Base-by-base conservation (phyloP, 140 eudicot genomes). In the Flaveria floridana region DNA sequence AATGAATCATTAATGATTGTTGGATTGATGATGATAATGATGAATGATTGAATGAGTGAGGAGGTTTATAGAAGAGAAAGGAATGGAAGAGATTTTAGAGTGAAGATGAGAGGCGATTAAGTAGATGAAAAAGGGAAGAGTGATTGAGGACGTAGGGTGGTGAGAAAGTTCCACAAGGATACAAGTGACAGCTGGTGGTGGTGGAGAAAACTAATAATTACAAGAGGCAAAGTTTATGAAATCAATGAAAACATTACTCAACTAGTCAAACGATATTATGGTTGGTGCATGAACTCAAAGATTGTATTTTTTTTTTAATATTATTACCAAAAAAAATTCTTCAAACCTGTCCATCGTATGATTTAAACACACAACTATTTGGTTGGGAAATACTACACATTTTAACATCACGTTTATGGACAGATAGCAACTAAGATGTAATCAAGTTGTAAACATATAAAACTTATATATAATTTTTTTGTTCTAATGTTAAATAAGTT, bases 91-190 rank as follows among this genome's bases (percentile, higher is more conserved):
- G 80, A 41, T 74, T 73, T 75, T 50, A 34, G 19, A 16, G 68
- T 34, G n/a, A 13, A 63, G 66, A 63, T 51, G 70, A 28, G 48
- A 72, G 80, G 10, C 59, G 84, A 80, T 46, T 80, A 74, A n/a
- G 68, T 80, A 80, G 84, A 80, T 9, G 68, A 6, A 64, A 79
- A 76, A 47, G 84, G 37, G 51, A 47, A 41, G 59, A 7, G 80
- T 70, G 86, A 72, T 73, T 63, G 65, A 14, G 52, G 70, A 78
- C 55, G 84, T 80, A 82, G 76, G 84, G 82, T 66, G 65, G 74
- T 68, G 67, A 76, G 47, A 62, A 66, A 68, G 16, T 80, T 74
- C 21, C 67, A 74, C 21, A 41, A 74, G 6, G 74, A 47, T 46
- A 80, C 84, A 80, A 80, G 68, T 0, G 30, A 78, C 84, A 74